Percentiles rank a stretch among this genome's conserved stretches.
Conservation (phyloP, 345 rosid genomes). For the Gynandropsis gynandra region DNA sequence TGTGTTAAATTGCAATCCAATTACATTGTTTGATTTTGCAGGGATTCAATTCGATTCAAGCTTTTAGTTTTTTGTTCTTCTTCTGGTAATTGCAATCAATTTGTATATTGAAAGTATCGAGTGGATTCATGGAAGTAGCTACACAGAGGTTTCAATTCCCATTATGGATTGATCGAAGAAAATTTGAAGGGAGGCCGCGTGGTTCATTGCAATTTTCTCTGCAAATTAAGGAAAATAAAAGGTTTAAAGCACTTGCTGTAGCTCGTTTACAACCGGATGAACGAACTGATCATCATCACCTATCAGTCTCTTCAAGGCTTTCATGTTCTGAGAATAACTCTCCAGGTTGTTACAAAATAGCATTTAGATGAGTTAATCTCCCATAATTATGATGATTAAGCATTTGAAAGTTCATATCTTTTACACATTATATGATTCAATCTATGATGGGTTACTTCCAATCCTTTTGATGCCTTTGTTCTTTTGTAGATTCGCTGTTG, state of each 20-base stretch:
- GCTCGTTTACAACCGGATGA: constrained; percentile 32
- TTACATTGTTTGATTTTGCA: constrained; percentile 4
- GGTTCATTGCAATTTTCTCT: constrained; percentile 31
- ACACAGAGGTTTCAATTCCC: constrained; percentile 40
- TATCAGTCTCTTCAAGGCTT: constrained; percentile 29
- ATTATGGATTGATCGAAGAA: constrained; percentile 35
- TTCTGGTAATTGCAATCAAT: too few species aligned
- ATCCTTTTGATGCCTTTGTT: neutral
- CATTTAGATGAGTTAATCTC: neutral
- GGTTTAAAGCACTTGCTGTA: constrained; percentile 34
- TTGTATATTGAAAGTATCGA: constrained; percentile 1
- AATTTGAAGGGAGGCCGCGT: constrained; percentile 20
- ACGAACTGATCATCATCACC: constrained; percentile 16
- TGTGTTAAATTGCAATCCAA: too few species aligned
- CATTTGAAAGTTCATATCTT: neutral
- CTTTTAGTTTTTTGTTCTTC: too few species aligned
- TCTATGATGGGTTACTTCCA: neutral
- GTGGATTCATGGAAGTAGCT: constrained; percentile 40
- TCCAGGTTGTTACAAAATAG: constrained; percentile 38
- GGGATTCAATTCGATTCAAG: too few species aligned
- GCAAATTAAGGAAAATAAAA: constrained; percentile 26
- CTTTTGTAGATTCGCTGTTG: constrained; percentile 49
- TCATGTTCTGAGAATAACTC: constrained; percentile 40
- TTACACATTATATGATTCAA: neutral
- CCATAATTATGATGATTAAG: neutral